Evolutionary conservation across 176 grass and related monocot genomes (phyloP).

Genomic region (Bromus sterilis): DNA sequence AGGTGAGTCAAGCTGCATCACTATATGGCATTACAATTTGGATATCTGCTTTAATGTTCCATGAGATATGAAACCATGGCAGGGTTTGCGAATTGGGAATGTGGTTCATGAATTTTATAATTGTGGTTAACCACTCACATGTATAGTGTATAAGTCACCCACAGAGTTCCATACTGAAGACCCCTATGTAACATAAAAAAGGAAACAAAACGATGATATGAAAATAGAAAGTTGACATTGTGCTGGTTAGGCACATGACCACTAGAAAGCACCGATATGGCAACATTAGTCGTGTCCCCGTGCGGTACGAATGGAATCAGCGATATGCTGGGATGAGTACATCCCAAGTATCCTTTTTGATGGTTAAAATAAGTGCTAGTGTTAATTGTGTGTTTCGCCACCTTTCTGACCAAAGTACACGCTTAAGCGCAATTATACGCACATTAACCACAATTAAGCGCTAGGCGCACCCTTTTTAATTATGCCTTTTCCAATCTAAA

Average conservation of each 20-base stretch:
- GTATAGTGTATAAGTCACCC: background rate
- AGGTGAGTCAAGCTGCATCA: constrained; percentile 39
- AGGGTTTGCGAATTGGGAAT: background rate
- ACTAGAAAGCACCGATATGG: background rate
- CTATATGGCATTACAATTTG: background rate
- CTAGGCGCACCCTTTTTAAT: background rate
- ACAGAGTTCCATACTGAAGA: background rate
- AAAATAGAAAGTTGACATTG: background rate
- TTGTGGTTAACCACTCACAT: background rate
- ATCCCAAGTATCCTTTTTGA: background rate
- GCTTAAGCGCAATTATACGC: background rate
- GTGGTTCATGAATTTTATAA: background rate
- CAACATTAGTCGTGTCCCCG: background rate
- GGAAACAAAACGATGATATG: background rate
- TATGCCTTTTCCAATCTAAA: background rate
- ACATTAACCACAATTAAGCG: background rate
- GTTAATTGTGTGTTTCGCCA: background rate
- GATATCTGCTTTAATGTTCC: background rate
- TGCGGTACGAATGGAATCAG: background rate
- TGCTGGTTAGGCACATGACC: background rate
- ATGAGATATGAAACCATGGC: background rate
- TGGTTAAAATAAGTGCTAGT: background rate
- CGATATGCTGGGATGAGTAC: background rate
- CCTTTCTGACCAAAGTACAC: background rate
- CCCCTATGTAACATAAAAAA: background rate